phyloP scores from a whole-genome alignment of 176 grass and related monocot genomes.

The Aegilops umbellulata region DNA sequence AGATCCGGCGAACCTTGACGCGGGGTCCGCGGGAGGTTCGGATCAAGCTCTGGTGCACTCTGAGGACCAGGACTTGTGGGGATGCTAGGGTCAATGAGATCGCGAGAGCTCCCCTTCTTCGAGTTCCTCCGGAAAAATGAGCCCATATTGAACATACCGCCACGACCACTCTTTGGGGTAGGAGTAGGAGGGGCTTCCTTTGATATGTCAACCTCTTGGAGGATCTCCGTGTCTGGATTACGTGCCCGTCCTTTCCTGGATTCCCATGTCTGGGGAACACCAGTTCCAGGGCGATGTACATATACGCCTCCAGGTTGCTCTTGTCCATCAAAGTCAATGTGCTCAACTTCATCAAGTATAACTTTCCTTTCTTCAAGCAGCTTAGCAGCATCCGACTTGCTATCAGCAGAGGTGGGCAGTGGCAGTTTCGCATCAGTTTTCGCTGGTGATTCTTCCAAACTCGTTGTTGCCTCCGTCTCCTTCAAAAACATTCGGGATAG shows the following conservation, averaged over 20 bases:
- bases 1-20: not conserved
- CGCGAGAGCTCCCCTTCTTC: slow-evolving; percentile 38
- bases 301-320: slow-evolving; percentile 72
- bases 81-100: slow-evolving; percentile 4
- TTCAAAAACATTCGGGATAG: slow-evolving; percentile 27
- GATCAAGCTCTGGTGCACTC: slow-evolving; percentile 33
- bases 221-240: slow-evolving; percentile 42
- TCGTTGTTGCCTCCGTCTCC: slow-evolving; percentile 29
- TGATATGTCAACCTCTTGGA: slow-evolving; percentile 35
- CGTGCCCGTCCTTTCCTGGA: slow-evolving; percentile 72
- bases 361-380: slow-evolving; percentile 42
- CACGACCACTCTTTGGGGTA: slow-evolving; percentile 40
- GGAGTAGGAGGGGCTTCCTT: slow-evolving; percentile 29
- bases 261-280: slow-evolving; percentile 74
- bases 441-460: slow-evolving; percentile 34
- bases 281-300: slow-evolving; percentile 77
- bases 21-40: slow-evolving; percentile 33
- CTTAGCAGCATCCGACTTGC: slow-evolving; percentile 29
- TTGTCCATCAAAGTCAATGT: slow-evolving; percentile 72
- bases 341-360: slow-evolving; percentile 63
- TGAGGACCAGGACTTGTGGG: slow-evolving; percentile 33
- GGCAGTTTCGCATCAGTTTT: slow-evolving; percentile 34
- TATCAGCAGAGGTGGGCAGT: slow-evolving; percentile 13
- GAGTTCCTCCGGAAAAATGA: slow-evolving; percentile 49
- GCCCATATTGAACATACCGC: slow-evolving; percentile 44